Evolutionary conservation across 495 filamentous ascomycete species (phyloP).

Genomic region (Hypoxylon subgilvum): DNA sequence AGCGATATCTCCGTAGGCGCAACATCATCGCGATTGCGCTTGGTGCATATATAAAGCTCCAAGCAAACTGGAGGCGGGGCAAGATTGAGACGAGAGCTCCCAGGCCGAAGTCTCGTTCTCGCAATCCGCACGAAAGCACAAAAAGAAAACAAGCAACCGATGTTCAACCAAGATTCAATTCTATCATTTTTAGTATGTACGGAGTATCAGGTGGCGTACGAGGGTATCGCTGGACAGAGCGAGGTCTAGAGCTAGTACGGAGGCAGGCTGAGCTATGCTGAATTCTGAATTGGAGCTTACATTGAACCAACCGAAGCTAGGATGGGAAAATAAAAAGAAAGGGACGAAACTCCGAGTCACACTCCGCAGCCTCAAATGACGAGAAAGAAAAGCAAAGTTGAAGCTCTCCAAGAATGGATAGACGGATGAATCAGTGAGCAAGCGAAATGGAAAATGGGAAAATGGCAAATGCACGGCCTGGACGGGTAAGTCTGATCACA

Average conservation of each 20-base stretch:
- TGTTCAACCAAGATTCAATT: slow-evolving; percentile 20
- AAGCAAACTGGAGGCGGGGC: slow-evolving; percentile 17
- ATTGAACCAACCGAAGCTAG: slow-evolving; percentile 14
- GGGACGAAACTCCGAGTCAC: too few relatives aligned
- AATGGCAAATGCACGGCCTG: slow-evolving; percentile 1
- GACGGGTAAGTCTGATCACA: slow-evolving; percentile 11
- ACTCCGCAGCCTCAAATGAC: too few relatives aligned
- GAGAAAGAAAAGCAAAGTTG: background rate
- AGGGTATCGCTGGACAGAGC: background rate
- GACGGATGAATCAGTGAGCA: slow-evolving; percentile 2
- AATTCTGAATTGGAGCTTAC: slow-evolving; percentile 24
- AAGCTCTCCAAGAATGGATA: slow-evolving; percentile 4
- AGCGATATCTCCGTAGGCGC: slow-evolving; percentile 76
- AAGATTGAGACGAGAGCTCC: slow-evolving; percentile 7
- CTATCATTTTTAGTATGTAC: slow-evolving; percentile 32
- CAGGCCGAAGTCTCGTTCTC: slow-evolving; percentile 16
- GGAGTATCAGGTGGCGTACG: slow-evolving; percentile 3
- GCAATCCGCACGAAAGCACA: background rate
- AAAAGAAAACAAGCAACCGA: slow-evolving; percentile 10
- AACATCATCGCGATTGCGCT: slow-evolving; percentile 61
- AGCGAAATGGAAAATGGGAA: slow-evolving; percentile 22
- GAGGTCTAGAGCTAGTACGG: slow-evolving; percentile 3
- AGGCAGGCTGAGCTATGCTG: slow-evolving; percentile 1
- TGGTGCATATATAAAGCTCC: slow-evolving; percentile 3
- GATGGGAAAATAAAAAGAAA: slow-evolving; percentile 2